A percentile compares a stretch with the other conserved stretches of the same genome.
Conservation (phyloP, 148 eudicot genomes). For the Cornus suecica region DNA sequence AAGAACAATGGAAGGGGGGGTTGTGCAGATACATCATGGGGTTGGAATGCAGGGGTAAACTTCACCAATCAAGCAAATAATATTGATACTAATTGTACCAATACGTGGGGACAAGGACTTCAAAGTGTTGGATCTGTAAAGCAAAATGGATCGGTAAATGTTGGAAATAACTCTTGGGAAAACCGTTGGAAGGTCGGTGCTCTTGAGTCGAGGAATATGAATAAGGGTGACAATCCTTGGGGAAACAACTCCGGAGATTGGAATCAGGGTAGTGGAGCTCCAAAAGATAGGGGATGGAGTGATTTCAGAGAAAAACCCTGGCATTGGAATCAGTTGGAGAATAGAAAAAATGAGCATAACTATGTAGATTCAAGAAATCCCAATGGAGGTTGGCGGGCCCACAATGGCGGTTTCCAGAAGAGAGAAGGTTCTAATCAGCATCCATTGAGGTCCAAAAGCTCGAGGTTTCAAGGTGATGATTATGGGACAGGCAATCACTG, state of each 20-base stretch:
- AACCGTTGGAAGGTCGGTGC: conserved; percentile 12
- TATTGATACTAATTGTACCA: conserved; percentile 6
- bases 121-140: conserved; percentile 8
- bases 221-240: conserved; percentile 10
- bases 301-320: conserved; percentile 15
- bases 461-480: conserved; percentile 37
- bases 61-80: conserved; percentile 10
- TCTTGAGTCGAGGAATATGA: conserved; percentile 13
- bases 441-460: conserved; percentile 35
- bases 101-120: conserved; percentile 23
- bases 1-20: conserved; percentile 34
- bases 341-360: conserved; percentile 14
- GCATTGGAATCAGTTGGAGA: conserved; percentile 32
- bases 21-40: conserved; percentile 28
- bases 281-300: conserved; percentile 18
- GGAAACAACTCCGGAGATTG: conserved; percentile 4
- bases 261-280: conserved; percentile 16
- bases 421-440: conserved; percentile 49
- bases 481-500: conserved; percentile 30
- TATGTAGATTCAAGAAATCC: conserved; percentile 24
- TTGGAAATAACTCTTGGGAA: conserved; percentile 25
- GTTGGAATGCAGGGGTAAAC: conserved; percentile 13
- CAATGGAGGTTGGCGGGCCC: conserved; percentile 27
- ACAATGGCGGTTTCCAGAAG: conserved; percentile 36
- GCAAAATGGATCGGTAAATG: conserved; percentile 25